Conservation (phyloP, 1,284 basidiomycete species). For the Vanrija pseudolonga region DNA sequence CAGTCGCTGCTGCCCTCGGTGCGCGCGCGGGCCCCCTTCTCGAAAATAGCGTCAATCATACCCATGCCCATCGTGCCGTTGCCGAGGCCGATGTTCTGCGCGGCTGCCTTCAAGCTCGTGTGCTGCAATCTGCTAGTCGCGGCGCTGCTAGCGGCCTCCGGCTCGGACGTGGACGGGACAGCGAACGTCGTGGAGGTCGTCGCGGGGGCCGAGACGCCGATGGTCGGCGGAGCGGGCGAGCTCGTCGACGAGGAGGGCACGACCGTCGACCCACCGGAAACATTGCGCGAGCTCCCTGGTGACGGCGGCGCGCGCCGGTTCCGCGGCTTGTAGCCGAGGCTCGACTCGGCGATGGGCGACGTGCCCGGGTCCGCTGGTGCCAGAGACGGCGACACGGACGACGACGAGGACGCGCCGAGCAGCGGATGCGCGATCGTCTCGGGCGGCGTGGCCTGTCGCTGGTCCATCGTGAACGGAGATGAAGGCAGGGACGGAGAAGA, state of each 20-base stretch:
- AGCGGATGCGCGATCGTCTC: constrained; percentile 42
- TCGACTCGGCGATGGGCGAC: constrained; percentile 1
- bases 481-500: too few relatives aligned
- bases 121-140: constrained; percentile 57
- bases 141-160: neutral
- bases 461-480: constrained; percentile 13
- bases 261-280: neutral
- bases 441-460: constrained; percentile 4
- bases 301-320: constrained; percentile 1
- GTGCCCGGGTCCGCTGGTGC: constrained; percentile 13
- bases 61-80: constrained; percentile 71
- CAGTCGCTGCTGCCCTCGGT: constrained; percentile 68
- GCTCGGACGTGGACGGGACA: constrained; percentile 15
- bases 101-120: constrained; percentile 73
- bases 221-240: constrained; percentile 6
- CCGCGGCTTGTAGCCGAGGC: constrained; percentile 13
- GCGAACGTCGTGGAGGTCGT: constrained; percentile 33
- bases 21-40: constrained; percentile 57
- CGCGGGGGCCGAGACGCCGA: neutral
- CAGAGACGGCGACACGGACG: constrained; percentile 14
- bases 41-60: constrained; percentile 72
- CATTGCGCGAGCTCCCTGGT: neutral
- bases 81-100: constrained; percentile 68
- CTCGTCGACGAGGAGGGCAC: neutral
- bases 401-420: constrained; percentile 37